Evolutionary conservation across 257 asterid species (phyloP), one percentile per base, ranked within the genome.

Genomic region (Schizonepeta tenuifolia): DNA sequence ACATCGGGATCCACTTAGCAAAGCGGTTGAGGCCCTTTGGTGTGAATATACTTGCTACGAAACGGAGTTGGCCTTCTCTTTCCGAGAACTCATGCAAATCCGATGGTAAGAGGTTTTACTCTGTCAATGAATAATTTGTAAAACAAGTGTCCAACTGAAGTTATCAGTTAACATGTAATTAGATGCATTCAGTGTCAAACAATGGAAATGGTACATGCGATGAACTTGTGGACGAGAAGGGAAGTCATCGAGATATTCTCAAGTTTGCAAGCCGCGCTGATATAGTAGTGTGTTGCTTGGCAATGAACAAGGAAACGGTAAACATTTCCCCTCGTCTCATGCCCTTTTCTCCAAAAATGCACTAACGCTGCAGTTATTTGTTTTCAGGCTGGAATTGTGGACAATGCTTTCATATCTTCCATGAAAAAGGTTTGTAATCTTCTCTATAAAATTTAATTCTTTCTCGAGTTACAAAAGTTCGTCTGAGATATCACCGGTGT

Each of bases 11-110:
- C 69, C 91, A 92, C 65, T 82, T 95, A 74, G 98, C 97, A n/a
- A 86, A 87, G 85, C 96, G 97, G 18, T 75, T 95, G 82, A 84
- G 87, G 64, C 98, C 97, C 71, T 95, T 95, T 65, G 97, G 88
- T 33, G 99, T 92, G 78, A 86, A 86, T 65, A 92, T 95, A 70
- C 86, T 90, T 79, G 99, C 99, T 75, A 95, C 98, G 6, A 92
- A 95, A 80, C 85, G 99, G 78, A 87, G 86, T 80, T 95, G 99
- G 99, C 76, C 74, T 46, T 69, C 78, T 44, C 74, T 60, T 76
- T 44, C 73, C 7, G 75, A 70, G 40, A 79, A 78, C 80, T 78
- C 88, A 6, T 22, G 36, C 78, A 50, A 77, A 43, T 68, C 83
- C 26, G 78, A 85, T 51, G 89, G 95, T 87, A 81, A 69, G 77